Evolutionary conservation across 139 green algal species (phyloP), one percentile per base, ranked within the genome.

Genomic region (Volvox reticuliferus): DNA sequence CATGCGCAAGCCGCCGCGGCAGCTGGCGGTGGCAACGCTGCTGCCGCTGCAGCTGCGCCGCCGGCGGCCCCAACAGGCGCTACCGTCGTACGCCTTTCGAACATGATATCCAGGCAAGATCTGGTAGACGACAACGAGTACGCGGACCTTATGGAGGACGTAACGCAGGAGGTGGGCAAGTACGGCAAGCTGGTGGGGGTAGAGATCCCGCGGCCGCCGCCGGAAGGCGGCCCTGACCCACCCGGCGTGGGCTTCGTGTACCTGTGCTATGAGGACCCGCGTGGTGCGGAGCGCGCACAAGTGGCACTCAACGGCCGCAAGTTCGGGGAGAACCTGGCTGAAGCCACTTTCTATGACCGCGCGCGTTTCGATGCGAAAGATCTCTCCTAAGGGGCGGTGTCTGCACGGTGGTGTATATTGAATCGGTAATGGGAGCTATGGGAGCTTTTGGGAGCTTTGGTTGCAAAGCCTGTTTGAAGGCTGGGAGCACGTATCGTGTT

Each of bases 71-170:
- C 35, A 36, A 62, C 65, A 9, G 80, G 87, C 36, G 32, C 71
- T 30, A 91, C 84, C 36, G 88, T 96, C 55, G 89, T 96, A 76
- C 91, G 93, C 16, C 89, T 96, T 9, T 90, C 87, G 12, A 93
- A 93, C 50, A 95, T 95, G 92, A 92, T 96, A 26, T 62, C 37
- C 14, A 79, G 92, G 24, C 89, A 95, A 16, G 94, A 97, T 67
- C 88, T 97, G 82, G 30, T 94, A 50, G 94, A 96, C 78, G 89
- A 94, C 32, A 92, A 94, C 35, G 95, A 96, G 82, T 96, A 95
- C 84, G 87, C 88, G 1, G 89, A 89, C 28, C 75, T 97, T 28
- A 17, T 95, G 85, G 93, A 96, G 32, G 95, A 97, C 67, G 93
- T 94, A 22, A 84, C 30, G 12, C 50, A 87, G 50, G 95, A 97